phyloP scores from a whole-genome alignment of 129 eudicot species.

The Helichrysum umbraculigerum region DNA sequence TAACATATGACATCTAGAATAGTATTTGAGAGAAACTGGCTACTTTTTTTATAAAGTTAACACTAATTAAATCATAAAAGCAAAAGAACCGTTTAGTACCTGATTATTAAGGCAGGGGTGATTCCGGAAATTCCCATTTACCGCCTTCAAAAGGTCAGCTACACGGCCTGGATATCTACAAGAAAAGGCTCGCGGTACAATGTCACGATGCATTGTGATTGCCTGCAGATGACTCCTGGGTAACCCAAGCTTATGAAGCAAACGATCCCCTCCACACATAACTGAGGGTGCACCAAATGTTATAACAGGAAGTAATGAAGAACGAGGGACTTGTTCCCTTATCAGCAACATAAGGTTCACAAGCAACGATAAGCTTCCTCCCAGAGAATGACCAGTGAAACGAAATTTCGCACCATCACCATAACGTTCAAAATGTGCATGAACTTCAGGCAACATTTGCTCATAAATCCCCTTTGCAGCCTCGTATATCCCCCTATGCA shows the following conservation, averaged over 20 bases:
- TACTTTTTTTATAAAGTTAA: neutral
- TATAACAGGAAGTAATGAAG: constrained; percentile 83
- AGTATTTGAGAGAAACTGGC: neutral
- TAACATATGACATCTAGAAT: neutral
- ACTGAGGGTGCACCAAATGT: constrained; percentile 87
- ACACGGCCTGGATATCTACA: constrained; percentile 85
- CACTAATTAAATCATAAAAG: neutral
- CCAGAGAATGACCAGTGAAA: constrained; percentile 99
- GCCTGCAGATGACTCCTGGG: constrained; percentile 79
- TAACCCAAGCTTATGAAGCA: constrained; percentile 71
- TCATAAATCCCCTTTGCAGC: constrained; percentile 97
- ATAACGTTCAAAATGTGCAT: constrained; percentile 46
- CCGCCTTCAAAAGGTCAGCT: constrained; percentile 79
- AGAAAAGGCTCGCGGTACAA: constrained; percentile 98
- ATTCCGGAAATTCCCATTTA: constrained; percentile 77
- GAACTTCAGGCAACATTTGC: constrained; percentile 91
- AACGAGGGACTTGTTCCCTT: constrained; percentile 64
- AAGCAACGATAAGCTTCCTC: constrained; percentile 87
- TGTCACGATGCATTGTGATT: constrained; percentile 82
- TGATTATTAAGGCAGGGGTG: constrained; percentile 83
- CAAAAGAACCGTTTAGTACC: constrained; percentile 34
- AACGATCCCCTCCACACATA: constrained; percentile 91
- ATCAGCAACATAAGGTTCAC: constrained; percentile 87
- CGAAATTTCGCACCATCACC: constrained; percentile 73
- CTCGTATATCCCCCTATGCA: constrained; percentile 95